Conservation (phyloP, 805 yeast genomes). For the Pichia sporocuriosa region DNA sequence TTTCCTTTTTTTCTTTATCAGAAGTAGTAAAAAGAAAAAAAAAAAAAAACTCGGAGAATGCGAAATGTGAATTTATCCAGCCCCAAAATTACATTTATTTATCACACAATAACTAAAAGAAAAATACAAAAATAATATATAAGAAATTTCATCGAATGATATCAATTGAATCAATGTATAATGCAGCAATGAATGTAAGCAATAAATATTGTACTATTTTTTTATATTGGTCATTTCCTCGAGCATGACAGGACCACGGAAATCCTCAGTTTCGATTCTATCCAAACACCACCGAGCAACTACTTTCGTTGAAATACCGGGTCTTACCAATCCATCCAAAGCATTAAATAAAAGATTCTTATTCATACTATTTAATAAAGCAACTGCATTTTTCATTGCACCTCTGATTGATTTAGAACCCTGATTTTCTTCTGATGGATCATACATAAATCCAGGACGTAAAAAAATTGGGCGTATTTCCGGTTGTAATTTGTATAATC, state of each 20-base stretch:
- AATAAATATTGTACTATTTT: neutral
- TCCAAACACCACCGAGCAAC: constrained; percentile 58
- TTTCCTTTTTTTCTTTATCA: no score
- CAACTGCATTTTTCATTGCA: constrained; percentile 36
- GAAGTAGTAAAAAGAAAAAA: no score
- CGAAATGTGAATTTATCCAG: no score
- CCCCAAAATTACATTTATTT: no score
- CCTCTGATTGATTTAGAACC: constrained; percentile 27
- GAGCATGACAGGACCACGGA: constrained; percentile 52
- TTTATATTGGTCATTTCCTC: constrained; percentile 37
- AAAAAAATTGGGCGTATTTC: constrained; percentile 55
- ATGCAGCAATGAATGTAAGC: neutral
- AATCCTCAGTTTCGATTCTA: constrained; percentile 42
- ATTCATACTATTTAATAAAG: constrained; percentile 39
- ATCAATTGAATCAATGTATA: no score
- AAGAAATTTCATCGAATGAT: neutral
- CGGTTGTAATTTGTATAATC: constrained; percentile 34
- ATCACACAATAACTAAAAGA: no score
- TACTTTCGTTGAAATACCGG: constrained; percentile 57
- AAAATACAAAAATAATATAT: no score
- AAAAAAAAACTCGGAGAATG: no score
- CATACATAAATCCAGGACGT: constrained; percentile 84
- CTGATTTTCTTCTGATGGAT: constrained; percentile 32
- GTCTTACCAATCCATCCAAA: constrained; percentile 48
- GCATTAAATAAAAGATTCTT: constrained; percentile 34